These are phyloP conservation scores for Thelephora ganbajun DNA, from an alignment of 768 basidiomycete species.

Conservation along the genomic window DNA sequence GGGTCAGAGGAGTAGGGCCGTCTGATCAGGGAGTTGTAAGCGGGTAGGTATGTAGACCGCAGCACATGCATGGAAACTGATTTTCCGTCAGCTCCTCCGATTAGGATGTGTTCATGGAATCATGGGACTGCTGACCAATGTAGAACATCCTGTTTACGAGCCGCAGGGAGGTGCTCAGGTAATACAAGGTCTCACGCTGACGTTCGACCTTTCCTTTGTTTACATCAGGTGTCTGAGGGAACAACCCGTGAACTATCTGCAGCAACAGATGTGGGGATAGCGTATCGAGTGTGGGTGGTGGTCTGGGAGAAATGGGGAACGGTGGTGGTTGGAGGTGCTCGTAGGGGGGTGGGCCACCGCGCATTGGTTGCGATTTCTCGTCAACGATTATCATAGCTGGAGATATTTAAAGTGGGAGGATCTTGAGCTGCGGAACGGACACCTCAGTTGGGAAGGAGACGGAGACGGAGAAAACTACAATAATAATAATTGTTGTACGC, in stretches of 20 bases:
- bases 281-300: constrained; percentile 14
- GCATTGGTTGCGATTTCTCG: constrained; percentile 22
- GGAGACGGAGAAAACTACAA: background rate
- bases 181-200: constrained; percentile 57
- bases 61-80: constrained; percentile 72
- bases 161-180: constrained; percentile 50
- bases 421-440: background rate
- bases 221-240: constrained; percentile 34
- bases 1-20: constrained; percentile 67
- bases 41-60: constrained; percentile 57
- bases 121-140: constrained; percentile 30
- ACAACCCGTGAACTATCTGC: constrained; percentile 51
- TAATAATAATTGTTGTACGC: background rate
- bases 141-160: constrained; percentile 56
- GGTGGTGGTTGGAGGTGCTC: constrained; percentile 19
- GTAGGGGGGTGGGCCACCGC: constrained; percentile 26
- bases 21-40: constrained; percentile 49
- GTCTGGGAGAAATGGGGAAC: constrained; percentile 13
- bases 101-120: constrained; percentile 1
- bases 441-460: background rate
- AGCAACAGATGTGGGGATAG: constrained; percentile 55
- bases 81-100: background rate
- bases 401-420: constrained; percentile 4
- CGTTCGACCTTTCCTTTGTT: constrained; percentile 27
- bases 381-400: constrained; percentile 30